Conservation (phyloP, 495 filamentous ascomycete genomes). For the Penicillium subrubescens region DNA sequence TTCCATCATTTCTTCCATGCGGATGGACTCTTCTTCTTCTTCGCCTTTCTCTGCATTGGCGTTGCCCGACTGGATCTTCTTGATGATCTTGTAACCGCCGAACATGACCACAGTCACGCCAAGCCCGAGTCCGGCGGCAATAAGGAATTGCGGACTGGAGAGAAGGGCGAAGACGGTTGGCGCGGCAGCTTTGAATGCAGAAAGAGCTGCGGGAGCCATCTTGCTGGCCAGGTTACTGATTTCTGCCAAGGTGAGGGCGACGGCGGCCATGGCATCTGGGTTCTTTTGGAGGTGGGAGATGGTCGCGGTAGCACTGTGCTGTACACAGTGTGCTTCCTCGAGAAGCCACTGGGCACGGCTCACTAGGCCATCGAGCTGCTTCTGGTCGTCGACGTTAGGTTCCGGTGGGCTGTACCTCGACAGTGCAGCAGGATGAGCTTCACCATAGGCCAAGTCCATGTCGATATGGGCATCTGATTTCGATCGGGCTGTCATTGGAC, state of each 20-base stretch:
- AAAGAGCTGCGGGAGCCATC: conserved; percentile 79
- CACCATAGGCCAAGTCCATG: conserved; percentile 86
- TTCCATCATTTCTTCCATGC: conserved; percentile 62
- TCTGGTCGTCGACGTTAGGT: conserved; percentile 47
- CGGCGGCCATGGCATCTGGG: conserved; percentile 91
- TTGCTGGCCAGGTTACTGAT: conserved; percentile 80
- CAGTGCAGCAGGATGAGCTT: conserved; percentile 44
- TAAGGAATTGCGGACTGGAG: conserved; percentile 86
- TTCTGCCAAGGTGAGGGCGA: conserved; percentile 89
- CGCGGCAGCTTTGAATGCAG: conserved; percentile 72
- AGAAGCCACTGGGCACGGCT: conserved; percentile 69
- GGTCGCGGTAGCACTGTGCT: conserved; percentile 78
- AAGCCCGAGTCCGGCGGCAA: conserved; percentile 84
- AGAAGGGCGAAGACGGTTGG: conserved; percentile 88
- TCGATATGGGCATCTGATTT: conserved; percentile 67
- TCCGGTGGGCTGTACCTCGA: conserved; percentile 37
- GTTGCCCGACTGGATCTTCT: conserved; percentile 61
- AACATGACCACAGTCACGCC: conserved; percentile 92
- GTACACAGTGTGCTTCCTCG: conserved; percentile 83
- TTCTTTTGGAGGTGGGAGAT: conserved; percentile 88
- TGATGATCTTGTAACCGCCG: conserved; percentile 95
- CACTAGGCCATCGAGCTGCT: conserved; percentile 65
- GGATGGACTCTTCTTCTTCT: conserved; percentile 17
- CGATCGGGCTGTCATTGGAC: conserved; percentile 36
- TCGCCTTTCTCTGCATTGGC: conserved; percentile 5